Base-by-base conservation (phyloP, 2,329 filamentous ascomycete genomes). In the Thielaviopsis ethacetica region DNA sequence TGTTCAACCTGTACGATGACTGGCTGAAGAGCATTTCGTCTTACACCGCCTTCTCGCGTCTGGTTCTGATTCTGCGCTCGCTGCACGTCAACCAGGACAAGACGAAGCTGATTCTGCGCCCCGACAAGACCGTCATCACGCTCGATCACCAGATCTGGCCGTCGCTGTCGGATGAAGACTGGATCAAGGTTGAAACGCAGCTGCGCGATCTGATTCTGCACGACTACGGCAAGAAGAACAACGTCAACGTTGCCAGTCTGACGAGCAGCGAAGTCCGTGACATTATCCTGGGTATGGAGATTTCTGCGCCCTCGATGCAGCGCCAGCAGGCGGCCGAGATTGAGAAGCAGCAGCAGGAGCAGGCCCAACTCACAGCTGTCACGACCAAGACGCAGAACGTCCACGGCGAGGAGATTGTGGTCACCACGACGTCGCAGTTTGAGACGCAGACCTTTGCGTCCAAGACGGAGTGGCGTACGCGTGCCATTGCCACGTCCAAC, bases 161-260 rank as follows among this genome's bases (percentile, higher is more conserved):
- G 0, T 85, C 89, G 0, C 75, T 98, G 59, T 85, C 88, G 0
- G 93, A 98, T 64, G 93, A 98, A 66, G 91, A 95, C 63, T 98
- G 93, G 93, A 93, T 98, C 73, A 96, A 96, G 81, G 89, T 98
- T n/a, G 93, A 98, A 77, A 90, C 90, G 53, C 88, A 95, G 68
- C 76, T 98, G 50, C 85, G 93, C 70, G 93, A 98, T 76, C 76
- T 98, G 64, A 98, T 98, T 66, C 70, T 98, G 65, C 96, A 97
- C 65, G 93, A 98, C 69, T 98, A 98, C 69, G 93, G 93, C 68
- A 98, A 97, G 81, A 98, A 98, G 81, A 98, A 98, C 77, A 98
- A 97, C 66, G 93, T 98, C 75, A 98, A 98, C 66, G 91, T 93
- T 13, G 94, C 94, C 17, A 95, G 90, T 70, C 78, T 98, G 72